Evolutionary conservation across 179 eudicot species (phyloP).

Genomic region (Corrigiola litoralis): DNA sequence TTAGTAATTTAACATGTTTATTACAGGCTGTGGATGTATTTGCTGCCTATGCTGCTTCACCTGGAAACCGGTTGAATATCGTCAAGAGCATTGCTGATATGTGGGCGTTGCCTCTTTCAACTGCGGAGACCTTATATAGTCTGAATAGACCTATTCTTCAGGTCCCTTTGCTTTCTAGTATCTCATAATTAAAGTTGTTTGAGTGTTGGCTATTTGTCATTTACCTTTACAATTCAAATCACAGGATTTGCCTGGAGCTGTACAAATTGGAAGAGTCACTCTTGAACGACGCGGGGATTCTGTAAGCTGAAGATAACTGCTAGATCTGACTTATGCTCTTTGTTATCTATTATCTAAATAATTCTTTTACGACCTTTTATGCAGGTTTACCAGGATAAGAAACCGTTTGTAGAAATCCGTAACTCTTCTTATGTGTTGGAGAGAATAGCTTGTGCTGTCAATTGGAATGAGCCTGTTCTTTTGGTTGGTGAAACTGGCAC

Average conservation of each 20-base stretch:
- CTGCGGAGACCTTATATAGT: constrained; percentile 45
- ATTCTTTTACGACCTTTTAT: background rate
- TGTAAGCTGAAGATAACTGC: constrained; percentile 38
- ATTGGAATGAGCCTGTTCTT: constrained; percentile 85
- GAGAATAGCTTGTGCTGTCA: constrained; percentile 85
- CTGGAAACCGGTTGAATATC: constrained; percentile 40
- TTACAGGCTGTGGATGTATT: constrained; percentile 90
- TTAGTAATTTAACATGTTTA: background rate
- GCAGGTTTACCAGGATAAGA: constrained; percentile 41
- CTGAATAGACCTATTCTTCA: constrained; percentile 64
- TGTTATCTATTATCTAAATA: no score
- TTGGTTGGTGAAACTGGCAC: constrained; percentile 99
- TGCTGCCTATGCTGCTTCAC: constrained; percentile 65
- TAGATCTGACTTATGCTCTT: no score
- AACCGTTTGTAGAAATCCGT: constrained; percentile 71
- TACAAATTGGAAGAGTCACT: constrained; percentile 67
- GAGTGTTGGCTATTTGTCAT: background rate
- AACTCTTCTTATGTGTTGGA: constrained; percentile 67
- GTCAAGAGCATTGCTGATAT: constrained; percentile 55
- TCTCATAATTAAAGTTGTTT: background rate
- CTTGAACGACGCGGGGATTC: constrained; percentile 40
- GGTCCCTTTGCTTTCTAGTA: constrained; percentile 33
- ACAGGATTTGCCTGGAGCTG: constrained; percentile 52
- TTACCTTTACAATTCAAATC: constrained; percentile 4
- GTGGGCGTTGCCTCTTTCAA: constrained; percentile 50